Evolutionary conservation across 768 basidiomycete species (phyloP), one percentile per base, ranked within the genome.

Genomic region (Suillus subaureus): DNA sequence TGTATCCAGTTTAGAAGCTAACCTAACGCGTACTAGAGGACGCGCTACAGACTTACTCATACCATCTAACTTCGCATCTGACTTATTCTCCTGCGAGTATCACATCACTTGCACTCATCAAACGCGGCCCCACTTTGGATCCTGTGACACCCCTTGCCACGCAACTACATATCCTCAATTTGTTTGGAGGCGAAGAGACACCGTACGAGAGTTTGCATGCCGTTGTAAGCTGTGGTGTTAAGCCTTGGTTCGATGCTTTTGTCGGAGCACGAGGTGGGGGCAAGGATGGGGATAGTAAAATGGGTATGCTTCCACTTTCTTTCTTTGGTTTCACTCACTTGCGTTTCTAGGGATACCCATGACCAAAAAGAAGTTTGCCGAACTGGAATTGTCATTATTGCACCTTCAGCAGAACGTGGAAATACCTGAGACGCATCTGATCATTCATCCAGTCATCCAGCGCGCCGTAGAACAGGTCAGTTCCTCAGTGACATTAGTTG

Each of bases 351-450:
- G 90, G 60, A 99, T 99, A 65, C 97, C 97, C 4, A 94, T 97
- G 85, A 96, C 97, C 55, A 99, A 98, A 87, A 96, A 96, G 83
- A 99, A 98, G 79, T 98, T 99, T 73, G 97, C 97, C 9, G 97
- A 99, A 72, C 89, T 99, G 63, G 97, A 99, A 77, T 80, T 98
- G 12, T 96, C 94, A 2, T 81, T 99, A 18, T 81, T 99, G 2
- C 97, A 99, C 75, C 84, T 99, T 6, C 97, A 99, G 73, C 97
- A 99, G 78, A 99, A 99, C 71, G 97, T 99, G 68, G 97, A 99
- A 80, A 99, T 99, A 61, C 97, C 97, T 1, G 95, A 99, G 77
- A 97, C 95, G 5, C 91, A 95, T 70, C 88, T 99, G 37, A 83
- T 93, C 68, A 92, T 98, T 61, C 96, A 99, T 73, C 95, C 95